Base-by-base conservation (phyloP, 2,329 filamentous ascomycete genomes). In the Colletotrichum cuscutae region DNA sequence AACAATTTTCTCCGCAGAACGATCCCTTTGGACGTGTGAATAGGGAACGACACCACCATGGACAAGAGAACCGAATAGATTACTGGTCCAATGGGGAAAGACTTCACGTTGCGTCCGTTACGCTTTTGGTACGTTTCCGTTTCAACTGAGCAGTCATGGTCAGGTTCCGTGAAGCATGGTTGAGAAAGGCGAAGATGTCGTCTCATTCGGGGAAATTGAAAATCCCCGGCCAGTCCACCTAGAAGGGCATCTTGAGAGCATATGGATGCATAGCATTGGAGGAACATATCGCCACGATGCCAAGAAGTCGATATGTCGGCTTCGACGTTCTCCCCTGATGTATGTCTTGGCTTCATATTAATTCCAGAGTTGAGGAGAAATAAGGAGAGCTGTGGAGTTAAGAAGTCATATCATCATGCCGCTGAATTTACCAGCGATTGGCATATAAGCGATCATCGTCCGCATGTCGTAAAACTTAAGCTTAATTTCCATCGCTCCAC, bases 1-100 rank as follows among this genome's bases (percentile, higher is more conserved):
- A 32, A 59, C 30, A 54, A 42, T 46, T 63, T 68, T 68, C 68
- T 72, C 69, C 69, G 69, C 69, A 58, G 7, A 13, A 30, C 24
- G 11, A 15, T 46, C 28, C 64, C 28, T 24, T 52, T 37, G 22
- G 22, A 19, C 61, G 15, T 46, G 56, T 35, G 24, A 56, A 63
- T 35, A 46, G 58, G 42, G 64, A 63, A 59, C 37, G 52, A 52
- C 37, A 13, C 52, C 37, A 53, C 52, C 52, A 28, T 46, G 26
- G 7, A 13, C 57, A 62, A 22, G 22, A 58, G 22, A 57, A 71
- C 3, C 57, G 37, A 13, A 63, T 68, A 58, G 26, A 68, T 68
- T 68, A 58, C 57, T 72, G 58, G 49, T 54, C 69, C 69, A 72
- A 72, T 72, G 3, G 37, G 32, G 8, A 9, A 5, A 4, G n/a